phyloP scores from a whole-genome alignment of 2,329 filamentous ascomycete species.

The Calcarisporium arbuscula region DNA sequence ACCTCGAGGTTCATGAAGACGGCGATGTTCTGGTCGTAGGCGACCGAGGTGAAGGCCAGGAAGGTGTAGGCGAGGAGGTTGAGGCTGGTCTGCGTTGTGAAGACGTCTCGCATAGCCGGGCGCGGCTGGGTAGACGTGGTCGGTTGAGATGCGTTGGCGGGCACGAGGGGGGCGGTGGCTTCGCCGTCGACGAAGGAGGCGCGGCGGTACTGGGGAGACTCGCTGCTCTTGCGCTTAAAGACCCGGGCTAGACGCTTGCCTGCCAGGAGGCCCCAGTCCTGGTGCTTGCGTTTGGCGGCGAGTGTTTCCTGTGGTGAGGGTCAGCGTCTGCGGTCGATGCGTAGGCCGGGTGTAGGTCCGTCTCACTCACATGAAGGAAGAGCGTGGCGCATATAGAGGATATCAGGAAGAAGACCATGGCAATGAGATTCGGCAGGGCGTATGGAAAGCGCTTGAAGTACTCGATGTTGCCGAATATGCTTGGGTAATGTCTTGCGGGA shows the following conservation, averaged over 20 bases:
- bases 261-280: conserved; percentile 69
- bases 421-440: conserved; percentile 74
- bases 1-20: conserved; percentile 79
- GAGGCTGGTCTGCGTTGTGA: conserved; percentile 66
- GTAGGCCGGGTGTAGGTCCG: neutral
- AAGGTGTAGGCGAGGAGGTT: conserved; percentile 74
- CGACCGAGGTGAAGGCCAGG: conserved; percentile 73
- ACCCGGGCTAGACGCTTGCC: conserved; percentile 57
- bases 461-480: conserved; percentile 57
- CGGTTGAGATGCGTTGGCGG: conserved; percentile 17
- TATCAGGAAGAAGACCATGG: conserved; percentile 68
- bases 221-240: conserved; percentile 18
- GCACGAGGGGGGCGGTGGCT: conserved; percentile 48
- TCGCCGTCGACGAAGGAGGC: conserved; percentile 50
- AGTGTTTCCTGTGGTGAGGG: conserved; percentile 64
- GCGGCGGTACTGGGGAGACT: conserved; percentile 28
- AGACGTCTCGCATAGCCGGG: conserved; percentile 54
- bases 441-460: conserved; percentile 78
- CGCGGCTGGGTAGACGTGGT: conserved; percentile 7
- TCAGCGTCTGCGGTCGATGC: neutral
- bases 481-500: conserved; percentile 68
- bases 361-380: conserved; percentile 59
- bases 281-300: conserved; percentile 58
- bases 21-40: conserved; percentile 81
- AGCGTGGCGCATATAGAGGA: conserved; percentile 68